Conservation (phyloP, 129 eudicot genomes). For the Centaurea solstitialis region DNA sequence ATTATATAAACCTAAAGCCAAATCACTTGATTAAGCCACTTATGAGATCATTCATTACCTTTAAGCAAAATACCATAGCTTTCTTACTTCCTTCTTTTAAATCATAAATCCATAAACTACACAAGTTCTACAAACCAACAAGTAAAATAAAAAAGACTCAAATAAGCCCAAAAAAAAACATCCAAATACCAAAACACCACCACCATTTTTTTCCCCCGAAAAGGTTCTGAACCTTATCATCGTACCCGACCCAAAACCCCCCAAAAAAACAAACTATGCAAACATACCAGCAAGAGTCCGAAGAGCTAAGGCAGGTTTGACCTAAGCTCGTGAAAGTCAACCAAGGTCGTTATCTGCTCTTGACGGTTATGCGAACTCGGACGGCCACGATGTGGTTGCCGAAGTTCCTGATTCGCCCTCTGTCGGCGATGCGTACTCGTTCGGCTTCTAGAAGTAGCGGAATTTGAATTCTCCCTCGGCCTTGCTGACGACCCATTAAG, state of each 20-base stretch:
- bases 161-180: slow-evolving; percentile 14
- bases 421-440: neutral
- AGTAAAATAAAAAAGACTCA: slow-evolving; percentile 21
- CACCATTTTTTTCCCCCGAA: neutral
- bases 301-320: slow-evolving; percentile 11
- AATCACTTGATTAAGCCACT: neutral
- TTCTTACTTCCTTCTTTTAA: neutral
- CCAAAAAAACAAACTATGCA: neutral
- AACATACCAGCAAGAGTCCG: neutral
- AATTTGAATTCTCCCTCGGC: slow-evolving; percentile 18
- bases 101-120: slow-evolving; percentile 11
- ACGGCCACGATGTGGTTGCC: neutral
- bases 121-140: slow-evolving; percentile 28
- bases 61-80: neutral
- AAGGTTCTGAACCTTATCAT: slow-evolving; percentile 4
- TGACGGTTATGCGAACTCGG: slow-evolving; percentile 18
- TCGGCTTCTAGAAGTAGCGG: slow-evolving; percentile 17
- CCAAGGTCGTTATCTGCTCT: slow-evolving; percentile 16
- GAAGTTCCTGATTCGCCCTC: neutral
- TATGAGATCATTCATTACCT: neutral
- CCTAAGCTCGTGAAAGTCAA: slow-evolving; percentile 21
- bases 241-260: slow-evolving; percentile 3
- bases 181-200: slow-evolving; percentile 2
- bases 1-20: no score
- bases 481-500: neutral